phyloP scores from a whole-genome alignment of 2,329 filamentous ascomycete species.

The Pseudocercospora eumusae region DNA sequence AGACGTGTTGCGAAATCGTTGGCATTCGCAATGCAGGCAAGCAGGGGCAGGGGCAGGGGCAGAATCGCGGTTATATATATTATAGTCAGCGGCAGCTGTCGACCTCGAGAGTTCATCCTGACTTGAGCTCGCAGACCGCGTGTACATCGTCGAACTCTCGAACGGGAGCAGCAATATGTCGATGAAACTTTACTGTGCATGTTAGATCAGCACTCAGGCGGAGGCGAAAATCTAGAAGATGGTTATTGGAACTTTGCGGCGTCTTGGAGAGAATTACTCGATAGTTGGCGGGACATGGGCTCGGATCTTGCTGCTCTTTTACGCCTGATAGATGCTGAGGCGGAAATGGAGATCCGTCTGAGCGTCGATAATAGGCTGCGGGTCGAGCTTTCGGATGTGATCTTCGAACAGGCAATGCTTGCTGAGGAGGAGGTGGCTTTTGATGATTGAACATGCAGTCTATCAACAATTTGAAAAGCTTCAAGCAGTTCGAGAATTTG shows the following conservation, averaged over 20 bases:
- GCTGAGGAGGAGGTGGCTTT: constrained; percentile 13
- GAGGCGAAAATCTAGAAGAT: neutral
- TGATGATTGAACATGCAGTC: neutral
- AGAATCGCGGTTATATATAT: neutral
- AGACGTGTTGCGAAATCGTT: neutral
- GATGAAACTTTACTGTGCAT: constrained; percentile 8
- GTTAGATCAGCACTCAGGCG: constrained; percentile 2
- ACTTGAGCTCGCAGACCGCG: neutral
- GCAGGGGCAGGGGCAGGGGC: neutral
- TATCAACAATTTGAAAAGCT: neutral
- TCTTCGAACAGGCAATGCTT: constrained; percentile 13
- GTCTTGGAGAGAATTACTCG: constrained; percentile 3
- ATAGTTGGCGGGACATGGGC: constrained; percentile 1
- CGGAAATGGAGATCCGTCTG: constrained; percentile 1
- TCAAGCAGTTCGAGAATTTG: neutral
- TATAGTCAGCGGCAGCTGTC: neutral
- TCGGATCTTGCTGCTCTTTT: neutral
- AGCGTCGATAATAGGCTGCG: constrained; percentile 1
- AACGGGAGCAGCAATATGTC: constrained; percentile 4
- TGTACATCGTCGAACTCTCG: neutral
- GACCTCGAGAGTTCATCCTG: neutral
- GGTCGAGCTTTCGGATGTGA: constrained; percentile 11
- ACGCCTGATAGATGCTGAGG: neutral
- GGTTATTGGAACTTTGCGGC: constrained; percentile 12
- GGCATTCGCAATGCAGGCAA: neutral